phyloP scores from a whole-genome alignment of 768 basidiomycete genomes.

The Royoungia palumana region DNA sequence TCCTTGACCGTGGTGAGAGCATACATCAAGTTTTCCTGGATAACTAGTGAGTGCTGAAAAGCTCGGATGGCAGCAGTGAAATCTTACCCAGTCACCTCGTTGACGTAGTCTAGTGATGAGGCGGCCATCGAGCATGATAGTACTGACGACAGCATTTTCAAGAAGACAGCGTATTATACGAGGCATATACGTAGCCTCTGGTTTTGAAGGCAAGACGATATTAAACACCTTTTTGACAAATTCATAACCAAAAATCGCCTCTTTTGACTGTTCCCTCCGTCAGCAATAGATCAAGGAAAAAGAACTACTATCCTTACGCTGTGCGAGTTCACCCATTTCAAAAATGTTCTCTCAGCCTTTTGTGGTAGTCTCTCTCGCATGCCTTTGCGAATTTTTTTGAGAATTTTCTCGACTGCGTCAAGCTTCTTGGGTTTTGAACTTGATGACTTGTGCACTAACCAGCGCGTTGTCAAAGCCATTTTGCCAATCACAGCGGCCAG shows the following conservation, averaged over 20 bases:
- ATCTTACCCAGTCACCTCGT: constrained; percentile 66
- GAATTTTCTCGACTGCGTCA: constrained; percentile 33
- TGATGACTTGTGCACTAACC: constrained; percentile 35
- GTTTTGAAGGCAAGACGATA: constrained; percentile 43
- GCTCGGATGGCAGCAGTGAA: not conserved
- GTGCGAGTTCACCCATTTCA: constrained; percentile 52
- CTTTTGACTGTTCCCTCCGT: constrained; percentile 14
- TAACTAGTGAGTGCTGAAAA: not conserved
- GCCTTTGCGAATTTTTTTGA: constrained; percentile 36
- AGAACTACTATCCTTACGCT: constrained; percentile 13
- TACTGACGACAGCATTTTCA: constrained; percentile 50
- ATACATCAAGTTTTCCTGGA: constrained; percentile 41
- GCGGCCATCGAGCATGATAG: constrained; percentile 60
- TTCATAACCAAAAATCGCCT: constrained; percentile 35
- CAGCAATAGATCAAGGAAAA: not conserved
- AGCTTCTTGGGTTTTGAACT: constrained; percentile 14
- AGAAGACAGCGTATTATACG: constrained; percentile 60
- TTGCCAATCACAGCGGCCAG: constrained; percentile 63
- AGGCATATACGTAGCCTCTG: constrained; percentile 46
- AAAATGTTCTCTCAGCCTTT: constrained; percentile 57
- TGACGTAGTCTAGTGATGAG: constrained; percentile 51
- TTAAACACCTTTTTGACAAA: constrained; percentile 61
- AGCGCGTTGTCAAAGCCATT: constrained; percentile 40
- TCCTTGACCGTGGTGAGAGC: constrained; percentile 57
- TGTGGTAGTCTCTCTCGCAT: constrained; percentile 45